A percentile compares a stretch with the other conserved stretches of the same genome.
Evolutionary conservation across 2,329 filamentous ascomycete species (phyloP).

Genomic region (Pseudogymnoascus sp.): DNA sequence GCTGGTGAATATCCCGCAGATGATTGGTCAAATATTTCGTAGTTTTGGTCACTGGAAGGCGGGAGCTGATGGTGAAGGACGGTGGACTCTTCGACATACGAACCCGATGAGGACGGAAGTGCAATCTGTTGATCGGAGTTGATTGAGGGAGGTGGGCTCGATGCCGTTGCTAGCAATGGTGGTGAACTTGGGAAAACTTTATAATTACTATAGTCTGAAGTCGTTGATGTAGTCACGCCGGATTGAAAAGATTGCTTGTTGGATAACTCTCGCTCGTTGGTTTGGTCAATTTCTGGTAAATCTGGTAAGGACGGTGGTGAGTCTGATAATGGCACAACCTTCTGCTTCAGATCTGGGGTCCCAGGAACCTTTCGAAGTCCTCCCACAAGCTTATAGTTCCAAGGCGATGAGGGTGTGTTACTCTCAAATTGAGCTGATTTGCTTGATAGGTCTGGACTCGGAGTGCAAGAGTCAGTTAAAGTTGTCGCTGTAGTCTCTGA

Average conservation of each 20-base stretch:
- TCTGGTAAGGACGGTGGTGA: background rate
- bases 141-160: slow-evolving; percentile 17
- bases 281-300: slow-evolving; percentile 16
- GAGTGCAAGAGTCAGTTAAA: slow-evolving; percentile 10
- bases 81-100: slow-evolving; percentile 7
- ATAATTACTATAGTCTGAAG: slow-evolving; percentile 28
- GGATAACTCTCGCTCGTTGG: slow-evolving; percentile 23
- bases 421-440: slow-evolving; percentile 24
- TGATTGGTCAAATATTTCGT: slow-evolving; percentile 42
- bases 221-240: slow-evolving; percentile 23
- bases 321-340: slow-evolving; percentile 11
- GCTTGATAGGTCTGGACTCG: slow-evolving; percentile 21
- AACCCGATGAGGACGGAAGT: background rate
- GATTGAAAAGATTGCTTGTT: slow-evolving; percentile 29
- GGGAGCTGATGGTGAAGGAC: slow-evolving; percentile 4
- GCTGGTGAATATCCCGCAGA: slow-evolving; percentile 33
- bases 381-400: slow-evolving; percentile 28
- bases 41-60: slow-evolving; percentile 33
- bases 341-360: slow-evolving; percentile 28
- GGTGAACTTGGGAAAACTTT: slow-evolving; percentile 25
- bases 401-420: slow-evolving; percentile 27
- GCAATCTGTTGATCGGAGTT: slow-evolving; percentile 3
- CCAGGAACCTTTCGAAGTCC: slow-evolving; percentile 30
- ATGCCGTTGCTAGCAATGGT: slow-evolving; percentile 19
- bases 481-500: slow-evolving; percentile 17